A percentile compares a stretch with the other conserved stretches of the same genome.
These are phyloP conservation scores for Choanephora cucurbitarum DNA, from an alignment of 371 early-diverging fungal genomes.

Conservation along the genomic window DNA sequence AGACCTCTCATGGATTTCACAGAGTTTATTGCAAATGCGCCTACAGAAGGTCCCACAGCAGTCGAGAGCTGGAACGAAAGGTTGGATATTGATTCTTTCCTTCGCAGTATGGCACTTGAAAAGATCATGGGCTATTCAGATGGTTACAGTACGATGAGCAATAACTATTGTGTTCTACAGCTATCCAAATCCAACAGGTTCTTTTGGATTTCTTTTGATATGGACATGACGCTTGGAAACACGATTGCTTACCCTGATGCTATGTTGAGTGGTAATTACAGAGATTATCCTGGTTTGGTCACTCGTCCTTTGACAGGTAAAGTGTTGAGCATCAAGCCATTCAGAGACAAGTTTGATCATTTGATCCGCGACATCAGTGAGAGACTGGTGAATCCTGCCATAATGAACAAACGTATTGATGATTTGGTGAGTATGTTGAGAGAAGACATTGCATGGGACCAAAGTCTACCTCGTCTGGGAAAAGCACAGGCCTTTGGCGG, in stretches of 20 bases:
- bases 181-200: conserved; percentile 17
- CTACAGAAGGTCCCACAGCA: conserved; percentile 13
- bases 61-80: conserved; percentile 30
- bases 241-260: conserved; percentile 9
- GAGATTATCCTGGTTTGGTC: conserved; percentile 25
- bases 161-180: conserved; percentile 41
- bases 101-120: conserved; percentile 40
- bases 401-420: conserved; percentile 26
- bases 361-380: conserved; percentile 21
- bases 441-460: conserved; percentile 46
- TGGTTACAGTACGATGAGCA: conserved; percentile 34
- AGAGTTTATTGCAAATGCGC: conserved; percentile 31
- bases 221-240: conserved; percentile 36
- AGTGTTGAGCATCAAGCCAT: conserved; percentile 20
- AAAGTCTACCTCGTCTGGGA: conserved; percentile 21
- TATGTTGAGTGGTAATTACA: conserved; percentile 36
- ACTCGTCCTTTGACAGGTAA: conserved; percentile 22
- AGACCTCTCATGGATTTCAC: conserved; percentile 33
- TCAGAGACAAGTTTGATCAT: conserved; percentile 28
- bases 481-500: neutral
- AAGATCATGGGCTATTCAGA: conserved; percentile 38
- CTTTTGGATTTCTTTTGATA: conserved; percentile 34
- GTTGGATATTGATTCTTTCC: conserved; percentile 33
- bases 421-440: conserved; percentile 24
- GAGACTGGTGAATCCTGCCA: conserved; percentile 24